Conservation (phyloP, 352 stramenopile species). For the Blastocystis hominis region DNA sequence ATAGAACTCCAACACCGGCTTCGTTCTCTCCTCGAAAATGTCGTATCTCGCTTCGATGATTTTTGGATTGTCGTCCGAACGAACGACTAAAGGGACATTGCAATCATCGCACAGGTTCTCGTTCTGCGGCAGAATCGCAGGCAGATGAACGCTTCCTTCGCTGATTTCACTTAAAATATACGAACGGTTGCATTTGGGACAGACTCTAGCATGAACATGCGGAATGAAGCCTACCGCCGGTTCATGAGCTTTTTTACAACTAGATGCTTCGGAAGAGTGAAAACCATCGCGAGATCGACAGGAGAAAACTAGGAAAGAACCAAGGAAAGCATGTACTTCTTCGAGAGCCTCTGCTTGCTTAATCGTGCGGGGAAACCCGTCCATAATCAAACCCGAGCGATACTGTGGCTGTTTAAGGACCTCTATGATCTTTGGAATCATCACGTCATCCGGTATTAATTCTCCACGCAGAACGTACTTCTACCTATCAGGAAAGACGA, state of each 20-base stretch:
- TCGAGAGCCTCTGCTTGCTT: background rate
- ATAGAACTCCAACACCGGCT: constrained; percentile 19
- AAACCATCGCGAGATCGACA: background rate
- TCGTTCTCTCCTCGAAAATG: background rate
- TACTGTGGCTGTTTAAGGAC: constrained; percentile 13
- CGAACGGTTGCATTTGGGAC: background rate
- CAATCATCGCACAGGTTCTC: background rate
- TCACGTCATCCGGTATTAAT: background rate
- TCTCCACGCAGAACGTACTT: constrained; percentile 27
- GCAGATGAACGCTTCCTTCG: background rate
- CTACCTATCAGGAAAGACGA: background rate
- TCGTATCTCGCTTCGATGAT: constrained; percentile 7
- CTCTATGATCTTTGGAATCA: constrained; percentile 8
- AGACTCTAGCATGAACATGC: background rate
- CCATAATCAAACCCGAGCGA: constrained; percentile 8
- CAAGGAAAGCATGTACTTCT: background rate
- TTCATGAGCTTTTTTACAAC: constrained; percentile 13
- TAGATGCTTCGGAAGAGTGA: background rate
- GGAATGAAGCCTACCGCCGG: background rate
- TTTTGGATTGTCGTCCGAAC: constrained; percentile 23
- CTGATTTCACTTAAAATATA: background rate
- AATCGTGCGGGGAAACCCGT: constrained; percentile 6
- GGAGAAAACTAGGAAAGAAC: background rate
- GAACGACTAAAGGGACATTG: background rate
- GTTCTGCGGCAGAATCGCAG: background rate